phyloP scores from a whole-genome alignment of 1,284 basidiomycete species.

The Marasmius sp. region DNA sequence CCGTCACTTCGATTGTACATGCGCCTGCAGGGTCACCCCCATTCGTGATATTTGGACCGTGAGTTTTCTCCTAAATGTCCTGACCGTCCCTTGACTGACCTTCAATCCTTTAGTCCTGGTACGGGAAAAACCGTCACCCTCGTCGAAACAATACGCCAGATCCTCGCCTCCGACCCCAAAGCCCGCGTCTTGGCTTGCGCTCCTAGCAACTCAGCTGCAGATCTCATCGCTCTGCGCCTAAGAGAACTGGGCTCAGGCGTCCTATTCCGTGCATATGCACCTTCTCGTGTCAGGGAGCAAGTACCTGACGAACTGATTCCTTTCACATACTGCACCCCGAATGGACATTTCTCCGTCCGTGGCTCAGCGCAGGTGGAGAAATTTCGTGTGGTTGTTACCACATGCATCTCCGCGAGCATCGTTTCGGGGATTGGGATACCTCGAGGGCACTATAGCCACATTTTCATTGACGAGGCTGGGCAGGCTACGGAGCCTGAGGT shows the following conservation, averaged over 20 bases:
- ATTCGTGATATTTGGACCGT: conserved; percentile 70
- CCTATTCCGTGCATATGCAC: conserved; percentile 66
- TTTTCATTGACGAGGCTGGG: conserved; percentile 69
- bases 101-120: conserved; percentile 39
- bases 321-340: conserved; percentile 38
- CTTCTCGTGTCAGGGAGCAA: conserved; percentile 46
- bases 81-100: background rate
- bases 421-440: conserved; percentile 54
- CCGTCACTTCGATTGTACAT: conserved; percentile 50
- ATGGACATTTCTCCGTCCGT: conserved; percentile 49
- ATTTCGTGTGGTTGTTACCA: conserved; percentile 59
- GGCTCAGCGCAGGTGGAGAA: conserved; percentile 36
- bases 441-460: conserved; percentile 58
- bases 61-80: conserved; percentile 26
- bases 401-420: conserved; percentile 60
- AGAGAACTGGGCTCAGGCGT: conserved; percentile 29
- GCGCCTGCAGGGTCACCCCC: conserved; percentile 47
- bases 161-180: conserved; percentile 41
- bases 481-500: conserved; percentile 64
- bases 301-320: conserved; percentile 43
- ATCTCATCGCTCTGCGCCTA: conserved; percentile 48
- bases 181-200: conserved; percentile 63
- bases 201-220: conserved; percentile 61
- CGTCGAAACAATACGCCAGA: conserved; percentile 63
- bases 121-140: conserved; percentile 71